Conservation (phyloP, 805 yeast species). For the Yarrowia porcina region DNA sequence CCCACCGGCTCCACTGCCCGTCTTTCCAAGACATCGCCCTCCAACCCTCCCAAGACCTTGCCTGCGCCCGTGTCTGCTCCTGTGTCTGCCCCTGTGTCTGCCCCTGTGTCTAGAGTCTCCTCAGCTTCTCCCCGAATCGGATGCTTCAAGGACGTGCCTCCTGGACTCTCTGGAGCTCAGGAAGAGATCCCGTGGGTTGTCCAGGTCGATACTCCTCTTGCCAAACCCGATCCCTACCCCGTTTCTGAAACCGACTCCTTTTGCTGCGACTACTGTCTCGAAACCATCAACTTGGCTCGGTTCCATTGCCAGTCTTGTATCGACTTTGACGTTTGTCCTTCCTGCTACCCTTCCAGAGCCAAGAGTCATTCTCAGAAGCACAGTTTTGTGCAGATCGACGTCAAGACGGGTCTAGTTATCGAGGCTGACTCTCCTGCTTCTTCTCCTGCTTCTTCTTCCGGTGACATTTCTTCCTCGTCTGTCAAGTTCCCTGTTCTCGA, state of each 20-base stretch:
- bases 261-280: slow-evolving; percentile 9
- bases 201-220: slow-evolving; percentile 3
- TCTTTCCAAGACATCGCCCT: neutral
- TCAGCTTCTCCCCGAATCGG: neutral
- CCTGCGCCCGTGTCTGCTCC: too few species aligned
- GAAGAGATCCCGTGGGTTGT: slow-evolving; percentile 16
- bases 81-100: too few species aligned
- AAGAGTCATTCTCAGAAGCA: slow-evolving; percentile 14
- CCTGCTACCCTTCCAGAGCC: slow-evolving; percentile 15
- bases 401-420: neutral
- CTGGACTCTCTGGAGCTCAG: slow-evolving; percentile 16
- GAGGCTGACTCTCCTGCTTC: neutral
- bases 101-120: neutral
- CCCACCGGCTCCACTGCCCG: neutral
- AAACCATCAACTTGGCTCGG: slow-evolving; percentile 42
- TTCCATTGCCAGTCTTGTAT: slow-evolving; percentile 49
- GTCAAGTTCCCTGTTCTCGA: neutral
- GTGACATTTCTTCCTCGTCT: neutral
- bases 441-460: neutral
- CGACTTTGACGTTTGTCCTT: slow-evolving; percentile 50
- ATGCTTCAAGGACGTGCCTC: slow-evolving; percentile 17
- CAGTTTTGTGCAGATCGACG: neutral
- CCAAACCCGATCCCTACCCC: neutral
- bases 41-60: neutral
- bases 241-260: neutral